Conservation (phyloP, 116 monocot species). For the Trichopus zeylanicus region DNA sequence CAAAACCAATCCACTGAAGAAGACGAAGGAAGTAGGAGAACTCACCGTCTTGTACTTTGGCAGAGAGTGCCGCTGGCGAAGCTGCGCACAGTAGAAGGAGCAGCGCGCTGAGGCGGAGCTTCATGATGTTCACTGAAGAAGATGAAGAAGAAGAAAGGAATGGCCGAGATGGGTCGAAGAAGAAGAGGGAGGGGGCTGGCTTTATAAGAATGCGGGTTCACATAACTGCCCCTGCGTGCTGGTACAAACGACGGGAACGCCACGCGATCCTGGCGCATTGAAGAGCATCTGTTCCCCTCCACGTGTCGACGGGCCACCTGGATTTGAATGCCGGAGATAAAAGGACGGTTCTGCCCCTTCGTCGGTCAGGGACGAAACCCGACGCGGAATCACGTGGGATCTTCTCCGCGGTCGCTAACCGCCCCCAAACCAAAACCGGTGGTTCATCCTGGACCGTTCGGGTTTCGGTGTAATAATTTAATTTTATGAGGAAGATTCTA, state of each 20-base stretch:
- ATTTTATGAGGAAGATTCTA: too few species aligned
- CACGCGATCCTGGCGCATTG: not conserved
- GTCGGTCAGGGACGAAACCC: conserved; percentile 1
- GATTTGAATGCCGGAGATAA: not conserved
- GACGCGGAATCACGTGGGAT: not conserved
- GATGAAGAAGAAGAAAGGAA: not conserved
- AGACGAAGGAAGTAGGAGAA: not conserved
- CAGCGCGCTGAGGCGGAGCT: not conserved
- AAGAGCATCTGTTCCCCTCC: not conserved
- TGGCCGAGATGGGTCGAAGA: not conserved
- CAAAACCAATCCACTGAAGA: not conserved
- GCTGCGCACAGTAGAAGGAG: not conserved
- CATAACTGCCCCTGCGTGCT: not conserved
- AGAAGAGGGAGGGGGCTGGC: not conserved
- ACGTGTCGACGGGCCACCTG: not conserved
- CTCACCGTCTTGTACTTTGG: not conserved
- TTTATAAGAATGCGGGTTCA: not conserved
- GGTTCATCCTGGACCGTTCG: not conserved
- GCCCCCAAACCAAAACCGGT: not conserved
- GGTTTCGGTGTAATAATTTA: not conserved
- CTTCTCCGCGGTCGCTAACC: not conserved
- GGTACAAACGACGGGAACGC: not conserved
- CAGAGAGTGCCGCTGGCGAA: not conserved
- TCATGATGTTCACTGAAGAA: not conserved
- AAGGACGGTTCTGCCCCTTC: not conserved